Conservation (phyloP, 2,329 filamentous ascomycete species). For the Fusarium xyrophilum region DNA sequence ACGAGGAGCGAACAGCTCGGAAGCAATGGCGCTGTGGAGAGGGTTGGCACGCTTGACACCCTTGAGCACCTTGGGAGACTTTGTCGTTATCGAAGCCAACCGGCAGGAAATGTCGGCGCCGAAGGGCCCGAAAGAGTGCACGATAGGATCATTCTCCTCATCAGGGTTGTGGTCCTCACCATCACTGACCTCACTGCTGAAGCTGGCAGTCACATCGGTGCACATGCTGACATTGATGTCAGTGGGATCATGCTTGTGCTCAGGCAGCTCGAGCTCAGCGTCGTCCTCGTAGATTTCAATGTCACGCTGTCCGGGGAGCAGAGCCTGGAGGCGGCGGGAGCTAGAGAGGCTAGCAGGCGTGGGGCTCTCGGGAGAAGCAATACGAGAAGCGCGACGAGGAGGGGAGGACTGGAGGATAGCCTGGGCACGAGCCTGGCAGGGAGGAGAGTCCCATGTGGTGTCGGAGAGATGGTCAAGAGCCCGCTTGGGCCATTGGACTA, state of each 20-base stretch:
- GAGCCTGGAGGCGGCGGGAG: constrained; percentile 55
- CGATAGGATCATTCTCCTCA: constrained; percentile 92
- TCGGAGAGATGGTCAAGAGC: constrained; percentile 64
- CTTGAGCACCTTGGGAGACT: constrained; percentile 62
- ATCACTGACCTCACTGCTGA: constrained; percentile 62
- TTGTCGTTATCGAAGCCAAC: constrained; percentile 77
- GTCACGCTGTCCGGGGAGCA: constrained; percentile 51
- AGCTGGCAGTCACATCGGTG: constrained; percentile 60
- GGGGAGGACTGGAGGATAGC: constrained; percentile 65
- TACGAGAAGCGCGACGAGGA: constrained; percentile 61
- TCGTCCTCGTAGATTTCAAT: constrained; percentile 82
- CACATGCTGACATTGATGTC: constrained; percentile 54
- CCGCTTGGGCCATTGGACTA: constrained; percentile 83
- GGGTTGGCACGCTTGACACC: constrained; percentile 36
- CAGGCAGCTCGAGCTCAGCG: constrained; percentile 60
- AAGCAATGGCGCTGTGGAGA: constrained; percentile 33
- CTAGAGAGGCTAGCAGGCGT: constrained; percentile 55
- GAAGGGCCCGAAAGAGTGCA: constrained; percentile 91
- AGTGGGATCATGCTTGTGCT: constrained; percentile 35
- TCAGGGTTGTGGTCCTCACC: constrained; percentile 76
- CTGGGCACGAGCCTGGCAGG: constrained; percentile 45
- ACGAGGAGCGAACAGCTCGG: constrained; percentile 36
- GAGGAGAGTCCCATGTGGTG: constrained; percentile 74
- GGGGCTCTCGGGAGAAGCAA: constrained; percentile 78
- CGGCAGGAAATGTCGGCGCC: constrained; percentile 84